Evolutionary conservation across 108 stramenopile genomes (phyloP), one percentile per base, ranked within the genome.

Genomic region (Stephanodiscus minutulus): DNA sequence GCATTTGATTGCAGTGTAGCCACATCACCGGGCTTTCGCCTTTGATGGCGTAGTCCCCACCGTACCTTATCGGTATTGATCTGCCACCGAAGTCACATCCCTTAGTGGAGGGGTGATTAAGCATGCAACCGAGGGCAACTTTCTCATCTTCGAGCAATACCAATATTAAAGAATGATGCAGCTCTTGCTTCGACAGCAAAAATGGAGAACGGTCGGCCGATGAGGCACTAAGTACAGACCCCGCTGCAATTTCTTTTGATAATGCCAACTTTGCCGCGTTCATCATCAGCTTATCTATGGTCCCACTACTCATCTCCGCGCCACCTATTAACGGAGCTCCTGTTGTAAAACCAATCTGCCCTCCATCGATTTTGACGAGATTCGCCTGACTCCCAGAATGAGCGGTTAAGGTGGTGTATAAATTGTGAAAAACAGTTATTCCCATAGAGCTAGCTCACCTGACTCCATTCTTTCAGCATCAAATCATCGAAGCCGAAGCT

Each of bases 391-490:
- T 82, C 89, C 91, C n/a, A n/a, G n/a, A n/a, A n/a, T n/a, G n/a
- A n/a, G n/a, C n/a, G n/a, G n/a, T n/a, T n/a, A n/a, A n/a, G n/a
- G n/a, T n/a, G n/a, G n/a, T n/a, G n/a, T n/a, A n/a, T n/a, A n/a
- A n/a, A n/a, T n/a, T n/a, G n/a, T n/a, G n/a, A n/a, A n/a, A n/a
- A n/a, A n/a, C n/a, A n/a, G n/a, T n/a, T n/a, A n/a, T n/a, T n/a
- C n/a, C n/a, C n/a, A n/a, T n/a, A n/a, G n/a, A n/a, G n/a, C n/a
- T n/a, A n/a, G n/a, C n/a, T 81, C n/a, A 59, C 68, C 24, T 76
- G 56, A 22, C 85, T 82, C 89, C 91, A 95, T 67, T 91, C 88
- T 37, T 91, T 87, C 59, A 93, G 67, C 88, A 95, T 91, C 25
- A 80, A 61, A 73, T 92, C 91, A 47, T 90, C 85, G 77, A 92